Percentiles rank a stretch among this genome's conserved stretches.
Conservation (phyloP, 2,329 filamentous ascomycete species). For the Aspergillus sp. region DNA sequence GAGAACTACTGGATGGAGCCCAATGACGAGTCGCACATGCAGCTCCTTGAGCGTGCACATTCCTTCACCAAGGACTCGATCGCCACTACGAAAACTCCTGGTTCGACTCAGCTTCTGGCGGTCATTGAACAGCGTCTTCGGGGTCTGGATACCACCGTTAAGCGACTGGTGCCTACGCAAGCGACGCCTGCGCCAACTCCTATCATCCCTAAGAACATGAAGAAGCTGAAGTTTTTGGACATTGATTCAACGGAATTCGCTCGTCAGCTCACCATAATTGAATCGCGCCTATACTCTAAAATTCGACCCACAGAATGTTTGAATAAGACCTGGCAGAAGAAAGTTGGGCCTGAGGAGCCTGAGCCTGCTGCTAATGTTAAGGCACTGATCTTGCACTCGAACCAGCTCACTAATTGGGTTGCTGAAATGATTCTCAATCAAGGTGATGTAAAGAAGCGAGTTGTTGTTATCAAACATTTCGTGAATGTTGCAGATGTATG, state of each 20-base stretch:
- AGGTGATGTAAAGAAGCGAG: constrained; percentile 89
- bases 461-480: constrained; percentile 98
- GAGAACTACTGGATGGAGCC: constrained; percentile 99
- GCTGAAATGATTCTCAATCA: constrained; percentile 98
- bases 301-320: constrained; percentile 95
- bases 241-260: constrained; percentile 96
- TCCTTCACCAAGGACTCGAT: constrained; percentile 89
- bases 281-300: constrained; percentile 90
- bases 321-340: constrained; percentile 99
- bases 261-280: constrained; percentile 95
- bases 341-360: constrained; percentile 66
- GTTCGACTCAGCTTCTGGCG: constrained; percentile 78
- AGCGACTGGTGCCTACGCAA: constrained; percentile 82
- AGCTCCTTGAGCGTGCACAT: constrained; percentile 84
- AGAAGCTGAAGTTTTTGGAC: constrained; percentile 97
- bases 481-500: constrained; percentile 88
- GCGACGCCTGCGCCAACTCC: constrained; percentile 79
- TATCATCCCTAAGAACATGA: constrained; percentile 98
- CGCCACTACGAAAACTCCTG: constrained; percentile 89
- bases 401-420: constrained; percentile 99
- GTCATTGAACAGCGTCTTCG: constrained; percentile 84
- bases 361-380: constrained; percentile 94
- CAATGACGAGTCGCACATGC: constrained; percentile 78
- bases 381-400: constrained; percentile 93
- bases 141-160: constrained; percentile 82